phyloP scores from a whole-genome alignment of 306 rosid species.

The Begonia masoniana region DNA sequence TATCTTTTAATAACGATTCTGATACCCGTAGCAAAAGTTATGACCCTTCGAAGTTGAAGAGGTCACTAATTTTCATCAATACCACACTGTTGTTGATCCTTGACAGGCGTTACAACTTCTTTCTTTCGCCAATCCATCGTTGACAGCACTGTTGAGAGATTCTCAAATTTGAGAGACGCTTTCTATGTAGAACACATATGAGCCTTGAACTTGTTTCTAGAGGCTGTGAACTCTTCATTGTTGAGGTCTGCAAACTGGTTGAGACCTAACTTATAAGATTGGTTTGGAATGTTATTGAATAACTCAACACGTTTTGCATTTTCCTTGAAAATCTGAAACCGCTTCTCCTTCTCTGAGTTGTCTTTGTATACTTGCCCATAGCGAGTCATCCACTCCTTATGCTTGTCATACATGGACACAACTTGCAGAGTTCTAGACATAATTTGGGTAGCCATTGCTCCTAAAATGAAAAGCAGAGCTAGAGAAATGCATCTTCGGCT shows the following conservation, averaged over 20 bases:
- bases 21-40: too few relatives aligned
- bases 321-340: too few relatives aligned
- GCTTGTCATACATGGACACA: conserved; percentile 14
- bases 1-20: too few relatives aligned
- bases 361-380: conserved; percentile 3
- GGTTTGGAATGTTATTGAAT: too few relatives aligned
- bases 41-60: too few relatives aligned
- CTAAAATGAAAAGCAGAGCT: conserved; percentile 11
- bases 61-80: too few relatives aligned
- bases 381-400: conserved; percentile 23
- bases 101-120: neutral
- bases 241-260: too few relatives aligned
- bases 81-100: too few relatives aligned
- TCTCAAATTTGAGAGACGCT: conserved; percentile 21
- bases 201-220: conserved; percentile 33
- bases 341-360: too few relatives aligned
- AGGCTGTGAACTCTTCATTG: conserved; percentile 26
- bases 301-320: too few relatives aligned
- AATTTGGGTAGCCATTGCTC: conserved; percentile 10
- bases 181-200: conserved; percentile 17
- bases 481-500: conserved; percentile 5
- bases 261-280: too few relatives aligned
- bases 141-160: conserved; percentile 6
- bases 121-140: neutral
- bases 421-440: too few relatives aligned